Percentiles rank a stretch among this genome's conserved stretches.
phyloP scores from a whole-genome alignment of 2,329 filamentous ascomycete species.

The Clarireedia monteithiana region DNA sequence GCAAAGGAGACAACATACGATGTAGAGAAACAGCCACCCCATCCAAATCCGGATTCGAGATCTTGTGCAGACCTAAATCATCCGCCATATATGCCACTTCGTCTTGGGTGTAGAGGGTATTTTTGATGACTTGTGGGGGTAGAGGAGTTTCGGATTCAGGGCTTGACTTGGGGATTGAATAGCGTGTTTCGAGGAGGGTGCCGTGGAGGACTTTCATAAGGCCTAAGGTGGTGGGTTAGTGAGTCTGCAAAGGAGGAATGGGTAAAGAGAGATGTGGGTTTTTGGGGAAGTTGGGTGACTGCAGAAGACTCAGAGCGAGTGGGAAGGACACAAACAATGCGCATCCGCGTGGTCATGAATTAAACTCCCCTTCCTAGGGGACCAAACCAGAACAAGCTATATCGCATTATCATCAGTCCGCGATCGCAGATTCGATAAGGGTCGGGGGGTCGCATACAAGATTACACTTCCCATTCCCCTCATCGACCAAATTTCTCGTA shows the following conservation, averaged over 20 bases:
- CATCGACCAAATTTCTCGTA: slow-evolving; percentile 83
- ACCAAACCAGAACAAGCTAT: slow-evolving; percentile 91
- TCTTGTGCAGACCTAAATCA: slow-evolving; percentile 76
- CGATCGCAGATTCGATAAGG: not conserved
- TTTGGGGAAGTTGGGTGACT: not conserved
- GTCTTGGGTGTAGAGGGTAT: slow-evolving; percentile 61
- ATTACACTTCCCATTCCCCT: slow-evolving; percentile 66
- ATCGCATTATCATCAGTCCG: not conserved
- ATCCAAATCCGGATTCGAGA: slow-evolving; percentile 63
- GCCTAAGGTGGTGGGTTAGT: slow-evolving; percentile 8
- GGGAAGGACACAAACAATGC: slow-evolving; percentile 48
- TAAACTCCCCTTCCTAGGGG: slow-evolving; percentile 70
- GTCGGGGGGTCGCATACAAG: slow-evolving; percentile 32
- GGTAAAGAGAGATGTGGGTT: too few relatives aligned
- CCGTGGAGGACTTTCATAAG: slow-evolving; percentile 82
- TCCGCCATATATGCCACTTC: slow-evolving; percentile 88
- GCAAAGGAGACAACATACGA: slow-evolving; percentile 37
- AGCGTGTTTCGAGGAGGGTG: slow-evolving; percentile 62
- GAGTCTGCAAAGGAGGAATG: too few relatives aligned
- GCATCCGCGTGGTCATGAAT: slow-evolving; percentile 86
- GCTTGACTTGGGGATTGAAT: slow-evolving; percentile 47
- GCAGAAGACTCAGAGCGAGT: not conserved
- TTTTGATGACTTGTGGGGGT: slow-evolving; percentile 56
- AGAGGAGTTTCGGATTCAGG: slow-evolving; percentile 32
- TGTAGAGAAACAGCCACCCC: slow-evolving; percentile 81